phyloP scores from a whole-genome alignment of 2,329 filamentous ascomycete genomes.

The Pestalotiopsis sp. region DNA sequence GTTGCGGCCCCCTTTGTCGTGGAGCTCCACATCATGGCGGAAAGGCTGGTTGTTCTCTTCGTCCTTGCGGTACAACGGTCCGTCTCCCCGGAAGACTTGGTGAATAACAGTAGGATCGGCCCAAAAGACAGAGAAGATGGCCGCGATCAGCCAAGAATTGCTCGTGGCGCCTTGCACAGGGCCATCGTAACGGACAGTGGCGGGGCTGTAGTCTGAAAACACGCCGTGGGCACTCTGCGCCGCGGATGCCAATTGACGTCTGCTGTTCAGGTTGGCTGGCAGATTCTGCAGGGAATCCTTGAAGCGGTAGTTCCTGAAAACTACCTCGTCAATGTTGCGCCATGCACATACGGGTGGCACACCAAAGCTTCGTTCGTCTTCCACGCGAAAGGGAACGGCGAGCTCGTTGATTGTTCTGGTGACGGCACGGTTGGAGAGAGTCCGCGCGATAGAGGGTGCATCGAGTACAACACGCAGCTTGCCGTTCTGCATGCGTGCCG shows the following conservation, averaged over 20 bases:
- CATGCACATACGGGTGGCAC: constrained; percentile 42
- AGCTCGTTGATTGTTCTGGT: constrained; percentile 45
- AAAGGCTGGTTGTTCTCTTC: constrained; percentile 12
- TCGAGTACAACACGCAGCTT: constrained; percentile 45
- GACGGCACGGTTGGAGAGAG: constrained; percentile 40
- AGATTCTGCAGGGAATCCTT: constrained; percentile 27
- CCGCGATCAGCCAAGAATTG: constrained; percentile 47
- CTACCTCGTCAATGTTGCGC: constrained; percentile 41
- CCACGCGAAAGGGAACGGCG: constrained; percentile 38
- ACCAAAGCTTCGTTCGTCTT: constrained; percentile 33
- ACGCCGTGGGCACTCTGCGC: not conserved
- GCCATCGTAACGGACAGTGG: constrained; percentile 39
- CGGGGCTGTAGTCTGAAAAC: constrained; percentile 19
- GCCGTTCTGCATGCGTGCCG: constrained; percentile 45
- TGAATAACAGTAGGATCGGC: constrained; percentile 43
- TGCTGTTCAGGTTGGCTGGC: constrained; percentile 32
- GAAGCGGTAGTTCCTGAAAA: constrained; percentile 29
- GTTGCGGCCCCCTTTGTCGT: constrained; percentile 47
- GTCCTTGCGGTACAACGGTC: constrained; percentile 21
- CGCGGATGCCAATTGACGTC: constrained; percentile 23
- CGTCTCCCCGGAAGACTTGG: constrained; percentile 30
- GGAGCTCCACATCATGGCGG: constrained; percentile 38
- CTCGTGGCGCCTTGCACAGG: constrained; percentile 43
- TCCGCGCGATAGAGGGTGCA: constrained; percentile 35
- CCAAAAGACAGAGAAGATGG: constrained; percentile 48